phyloP scores from a whole-genome alignment of 257 asterid genomes.

The Solanum pimpinellifolium region DNA sequence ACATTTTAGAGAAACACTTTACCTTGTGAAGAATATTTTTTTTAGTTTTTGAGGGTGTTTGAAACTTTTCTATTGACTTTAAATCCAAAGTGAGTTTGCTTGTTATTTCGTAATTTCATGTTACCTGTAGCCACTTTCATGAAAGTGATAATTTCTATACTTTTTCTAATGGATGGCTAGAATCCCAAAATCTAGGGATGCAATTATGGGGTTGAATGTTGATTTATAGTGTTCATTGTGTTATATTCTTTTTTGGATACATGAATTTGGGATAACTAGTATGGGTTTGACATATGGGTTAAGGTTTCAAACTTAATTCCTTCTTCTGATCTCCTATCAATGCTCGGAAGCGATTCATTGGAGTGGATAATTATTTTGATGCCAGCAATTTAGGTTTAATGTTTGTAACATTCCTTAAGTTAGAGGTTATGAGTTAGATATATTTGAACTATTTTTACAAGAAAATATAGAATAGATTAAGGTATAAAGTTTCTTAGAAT shows the following conservation, averaged over 20 bases:
- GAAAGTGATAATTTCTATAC: not conserved
- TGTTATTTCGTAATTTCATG: not conserved
- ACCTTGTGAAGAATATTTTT: not conserved
- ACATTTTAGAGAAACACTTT: not conserved
- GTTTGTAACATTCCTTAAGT: not conserved
- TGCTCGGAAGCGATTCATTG: not conserved
- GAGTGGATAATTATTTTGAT: not conserved
- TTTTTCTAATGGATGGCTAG: not conserved
- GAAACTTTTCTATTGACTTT: no score
- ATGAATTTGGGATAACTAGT: not conserved
- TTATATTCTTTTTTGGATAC: not conserved
- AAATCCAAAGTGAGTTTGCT: not conserved
- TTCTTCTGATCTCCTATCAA: not conserved
- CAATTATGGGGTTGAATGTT: not conserved
- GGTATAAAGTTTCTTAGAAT: not conserved
- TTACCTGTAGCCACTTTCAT: not conserved
- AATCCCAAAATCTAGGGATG: not conserved
- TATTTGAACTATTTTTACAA: no score
- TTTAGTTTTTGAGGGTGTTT: no score
- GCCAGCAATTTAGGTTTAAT: not conserved
- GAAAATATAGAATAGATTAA: no score
- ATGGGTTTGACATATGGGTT: not conserved
- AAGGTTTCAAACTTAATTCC: not conserved
- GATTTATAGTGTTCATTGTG: not conserved
- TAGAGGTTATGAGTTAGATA: not conserved